phyloP scores from a whole-genome alignment of 176 grass and related monocot species.

The Calamus simplicifolius region DNA sequence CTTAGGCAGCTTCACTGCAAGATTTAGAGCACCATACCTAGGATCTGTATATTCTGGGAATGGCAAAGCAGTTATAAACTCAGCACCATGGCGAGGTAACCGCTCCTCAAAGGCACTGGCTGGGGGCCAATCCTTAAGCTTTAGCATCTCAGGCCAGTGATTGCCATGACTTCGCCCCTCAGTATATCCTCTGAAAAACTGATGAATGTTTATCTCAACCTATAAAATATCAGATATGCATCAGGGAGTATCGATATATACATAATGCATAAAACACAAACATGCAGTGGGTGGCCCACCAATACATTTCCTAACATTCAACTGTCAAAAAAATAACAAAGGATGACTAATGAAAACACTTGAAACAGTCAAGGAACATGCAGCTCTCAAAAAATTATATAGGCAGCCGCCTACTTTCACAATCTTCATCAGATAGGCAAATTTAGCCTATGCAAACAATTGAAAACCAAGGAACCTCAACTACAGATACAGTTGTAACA shows the following conservation, averaged over 20 bases:
- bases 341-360: no score
- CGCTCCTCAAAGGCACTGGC: conserved; percentile 63
- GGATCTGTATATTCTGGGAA: conserved; percentile 87
- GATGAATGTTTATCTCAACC: conserved; percentile 51
- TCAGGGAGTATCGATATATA: background rate
- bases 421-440: no score
- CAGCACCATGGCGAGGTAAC: conserved; percentile 70
- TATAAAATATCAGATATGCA: conserved; percentile 6
- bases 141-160: conserved; percentile 50
- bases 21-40: conserved; percentile 66
- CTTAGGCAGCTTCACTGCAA: conserved; percentile 47
- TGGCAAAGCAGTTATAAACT: conserved; percentile 71
- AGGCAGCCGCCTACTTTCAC: no score
- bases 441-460: no score
- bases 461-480: no score
- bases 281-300: no score
- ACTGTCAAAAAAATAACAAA: no score
- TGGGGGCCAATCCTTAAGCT: conserved; percentile 82
- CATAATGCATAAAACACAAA: background rate
- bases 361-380: no score
- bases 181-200: conserved; percentile 66
- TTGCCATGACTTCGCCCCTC: conserved; percentile 22
- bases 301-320: no score
- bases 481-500: no score
- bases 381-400: no score